Conservation (phyloP, 1,284 basidiomycete genomes). For the Microbotryomycetes sp. region DNA sequence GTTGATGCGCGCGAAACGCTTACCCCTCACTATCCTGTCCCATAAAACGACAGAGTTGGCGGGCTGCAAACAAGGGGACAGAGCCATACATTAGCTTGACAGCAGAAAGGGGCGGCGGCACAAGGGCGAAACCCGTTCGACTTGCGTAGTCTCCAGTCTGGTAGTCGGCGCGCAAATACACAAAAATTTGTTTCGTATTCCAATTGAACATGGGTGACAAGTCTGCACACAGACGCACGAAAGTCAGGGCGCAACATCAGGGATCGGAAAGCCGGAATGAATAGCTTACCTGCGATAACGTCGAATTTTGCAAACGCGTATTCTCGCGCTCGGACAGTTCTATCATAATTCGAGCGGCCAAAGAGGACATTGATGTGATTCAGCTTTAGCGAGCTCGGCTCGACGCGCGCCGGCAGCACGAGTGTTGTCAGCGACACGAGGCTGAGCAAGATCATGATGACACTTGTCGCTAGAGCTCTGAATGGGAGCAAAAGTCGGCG, state of each 20-base stretch:
- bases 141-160: slow-evolving; percentile 61
- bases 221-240: slow-evolving; percentile 48
- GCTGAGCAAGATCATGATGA: slow-evolving; percentile 64
- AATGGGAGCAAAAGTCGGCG: background rate
- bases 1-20: slow-evolving; percentile 63
- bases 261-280: background rate
- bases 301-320: slow-evolving; percentile 70
- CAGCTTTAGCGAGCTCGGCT: slow-evolving; percentile 54
- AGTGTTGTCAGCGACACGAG: slow-evolving; percentile 55
- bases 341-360: slow-evolving; percentile 47
- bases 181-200: slow-evolving; percentile 89
- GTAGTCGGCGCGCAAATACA: slow-evolving; percentile 75
- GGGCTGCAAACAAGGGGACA: slow-evolving; percentile 46
- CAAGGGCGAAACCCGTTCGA: slow-evolving; percentile 8
- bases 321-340: slow-evolving; percentile 56
- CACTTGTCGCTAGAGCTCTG: slow-evolving; percentile 48
- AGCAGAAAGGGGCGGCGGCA: background rate
- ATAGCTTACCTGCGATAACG: slow-evolving; percentile 57
- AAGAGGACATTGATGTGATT: slow-evolving; percentile 57
- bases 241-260: slow-evolving; percentile 28
- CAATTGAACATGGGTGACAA: slow-evolving; percentile 74
- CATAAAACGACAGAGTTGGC: slow-evolving; percentile 79
- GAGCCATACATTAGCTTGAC: background rate
- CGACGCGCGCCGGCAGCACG: slow-evolving; percentile 54
- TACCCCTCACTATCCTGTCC: slow-evolving; percentile 74